Percentiles rank a stretch among this genome's conserved stretches.
Evolutionary conservation across 2,329 filamentous ascomycete species (phyloP).

Genomic region (Microsporum canis): DNA sequence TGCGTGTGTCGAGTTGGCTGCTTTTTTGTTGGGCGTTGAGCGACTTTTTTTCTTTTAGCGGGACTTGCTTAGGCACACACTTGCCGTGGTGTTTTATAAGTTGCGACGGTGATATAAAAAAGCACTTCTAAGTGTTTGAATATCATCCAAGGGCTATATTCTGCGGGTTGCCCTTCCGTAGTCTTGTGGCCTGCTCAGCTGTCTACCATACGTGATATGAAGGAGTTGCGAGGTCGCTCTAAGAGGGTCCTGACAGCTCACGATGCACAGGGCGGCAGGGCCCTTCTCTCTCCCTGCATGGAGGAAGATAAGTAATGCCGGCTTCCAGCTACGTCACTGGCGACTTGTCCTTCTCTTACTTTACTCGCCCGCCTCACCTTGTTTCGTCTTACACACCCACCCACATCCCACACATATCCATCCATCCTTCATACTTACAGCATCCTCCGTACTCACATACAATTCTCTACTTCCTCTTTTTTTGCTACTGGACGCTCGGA

Average conservation of each 20-base stretch:
- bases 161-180: background rate
- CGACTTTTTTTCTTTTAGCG: constrained; percentile 3
- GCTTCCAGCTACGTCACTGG: background rate
- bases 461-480: background rate
- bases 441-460: background rate
- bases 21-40: constrained; percentile 10
- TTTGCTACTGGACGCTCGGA: background rate
- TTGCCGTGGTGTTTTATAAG: background rate
- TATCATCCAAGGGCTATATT: background rate
- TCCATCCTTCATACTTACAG: too few relatives aligned
- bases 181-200: background rate
- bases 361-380: background rate
- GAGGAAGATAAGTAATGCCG: background rate
- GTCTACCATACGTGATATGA: background rate
- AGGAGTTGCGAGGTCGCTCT: background rate
- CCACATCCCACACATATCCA: too few relatives aligned
- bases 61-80: constrained; percentile 2
- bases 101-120: background rate
- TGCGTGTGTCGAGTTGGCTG: background rate
- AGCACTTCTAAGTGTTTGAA: background rate
- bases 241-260: background rate
- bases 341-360: background rate
- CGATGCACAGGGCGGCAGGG: background rate
- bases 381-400: background rate
- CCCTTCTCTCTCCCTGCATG: background rate